phyloP scores from a whole-genome alignment of 2,329 filamentous ascomycete species.

The Monosporascus cannonballus region DNA sequence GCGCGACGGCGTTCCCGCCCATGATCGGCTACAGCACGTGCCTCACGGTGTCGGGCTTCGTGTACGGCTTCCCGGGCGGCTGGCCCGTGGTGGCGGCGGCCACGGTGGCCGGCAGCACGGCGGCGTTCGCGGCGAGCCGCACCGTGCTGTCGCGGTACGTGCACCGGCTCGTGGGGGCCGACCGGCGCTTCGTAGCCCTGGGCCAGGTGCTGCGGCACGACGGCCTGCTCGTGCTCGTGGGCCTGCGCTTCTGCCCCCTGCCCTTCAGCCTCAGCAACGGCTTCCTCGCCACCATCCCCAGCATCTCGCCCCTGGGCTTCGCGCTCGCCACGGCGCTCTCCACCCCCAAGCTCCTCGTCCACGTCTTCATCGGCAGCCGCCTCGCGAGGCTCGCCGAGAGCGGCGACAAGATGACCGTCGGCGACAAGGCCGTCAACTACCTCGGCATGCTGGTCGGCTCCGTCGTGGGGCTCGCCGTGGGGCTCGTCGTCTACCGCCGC shows the following conservation, averaged over 20 bases:
- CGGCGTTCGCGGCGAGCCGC: slow-evolving; percentile 73
- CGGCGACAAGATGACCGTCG: slow-evolving; percentile 73
- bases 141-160: slow-evolving; percentile 76
- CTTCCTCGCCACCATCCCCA: slow-evolving; percentile 89
- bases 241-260: slow-evolving; percentile 87
- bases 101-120: slow-evolving; percentile 71
- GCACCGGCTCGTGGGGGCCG: slow-evolving; percentile 69
- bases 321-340: slow-evolving; percentile 76
- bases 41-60: slow-evolving; percentile 46
- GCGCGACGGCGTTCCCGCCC: slow-evolving; percentile 76
- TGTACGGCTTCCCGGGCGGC: slow-evolving; percentile 54
- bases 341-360: slow-evolving; percentile 80
- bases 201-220: slow-evolving; percentile 85
- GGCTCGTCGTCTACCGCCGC: slow-evolving; percentile 75
- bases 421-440: slow-evolving; percentile 79
- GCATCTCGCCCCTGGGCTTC: slow-evolving; percentile 70
- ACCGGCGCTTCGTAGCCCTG: slow-evolving; percentile 84
- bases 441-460: slow-evolving; percentile 69
- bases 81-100: slow-evolving; percentile 80
- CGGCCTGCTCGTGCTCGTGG: slow-evolving; percentile 79
- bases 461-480: slow-evolving; percentile 66
- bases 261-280: slow-evolving; percentile 93
- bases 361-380: slow-evolving; percentile 85
- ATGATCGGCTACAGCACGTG: slow-evolving; percentile 81
- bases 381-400: slow-evolving; percentile 78